phyloP scores from a whole-genome alignment of 352 stramenopile species.

The Phytophthora colocasiae region DNA sequence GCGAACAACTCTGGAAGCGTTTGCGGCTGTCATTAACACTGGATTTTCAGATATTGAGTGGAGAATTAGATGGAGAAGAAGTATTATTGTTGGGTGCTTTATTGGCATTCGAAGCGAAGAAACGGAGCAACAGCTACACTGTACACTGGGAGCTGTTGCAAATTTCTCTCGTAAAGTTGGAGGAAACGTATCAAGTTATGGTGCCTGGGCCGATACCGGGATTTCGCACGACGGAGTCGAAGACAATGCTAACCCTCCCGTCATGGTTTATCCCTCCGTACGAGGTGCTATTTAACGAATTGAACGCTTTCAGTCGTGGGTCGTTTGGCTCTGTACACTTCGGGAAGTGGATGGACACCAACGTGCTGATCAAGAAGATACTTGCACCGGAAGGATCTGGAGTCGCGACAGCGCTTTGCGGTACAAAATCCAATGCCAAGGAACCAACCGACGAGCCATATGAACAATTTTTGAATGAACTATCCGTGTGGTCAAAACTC shows the following conservation, averaged over 20 bases:
- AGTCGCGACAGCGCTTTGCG: slow-evolving; percentile 2
- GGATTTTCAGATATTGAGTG: slow-evolving; percentile 23
- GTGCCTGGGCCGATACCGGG: background rate
- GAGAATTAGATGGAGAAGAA: slow-evolving; percentile 24
- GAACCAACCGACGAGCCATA: slow-evolving; percentile 3
- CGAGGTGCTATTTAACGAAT: slow-evolving; percentile 37
- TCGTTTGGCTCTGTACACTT: slow-evolving; percentile 35
- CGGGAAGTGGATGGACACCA: slow-evolving; percentile 34
- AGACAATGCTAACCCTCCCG: slow-evolving; percentile 12
- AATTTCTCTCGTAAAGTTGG: slow-evolving; percentile 21
- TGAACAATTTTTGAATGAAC: slow-evolving; percentile 28
- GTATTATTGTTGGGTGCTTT: slow-evolving; percentile 19
- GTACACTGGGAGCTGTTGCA: slow-evolving; percentile 28
- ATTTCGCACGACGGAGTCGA: slow-evolving; percentile 10
- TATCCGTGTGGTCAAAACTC: slow-evolving; percentile 34
- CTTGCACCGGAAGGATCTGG: slow-evolving; percentile 11
- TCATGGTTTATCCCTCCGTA: slow-evolving; percentile 43
- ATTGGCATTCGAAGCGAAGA: slow-evolving; percentile 34
- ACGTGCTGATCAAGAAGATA: slow-evolving; percentile 44
- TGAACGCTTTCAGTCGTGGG: slow-evolving; percentile 28
- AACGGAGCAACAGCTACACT: slow-evolving; percentile 28
- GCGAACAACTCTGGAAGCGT: slow-evolving; percentile 35
- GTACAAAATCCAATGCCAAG: slow-evolving; percentile 17
- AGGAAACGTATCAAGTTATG: slow-evolving; percentile 20
- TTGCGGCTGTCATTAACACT: slow-evolving; percentile 29